Evolutionary conservation across 257 asterid species (phyloP).

Genomic region (Eucommia ulmoides): DNA sequence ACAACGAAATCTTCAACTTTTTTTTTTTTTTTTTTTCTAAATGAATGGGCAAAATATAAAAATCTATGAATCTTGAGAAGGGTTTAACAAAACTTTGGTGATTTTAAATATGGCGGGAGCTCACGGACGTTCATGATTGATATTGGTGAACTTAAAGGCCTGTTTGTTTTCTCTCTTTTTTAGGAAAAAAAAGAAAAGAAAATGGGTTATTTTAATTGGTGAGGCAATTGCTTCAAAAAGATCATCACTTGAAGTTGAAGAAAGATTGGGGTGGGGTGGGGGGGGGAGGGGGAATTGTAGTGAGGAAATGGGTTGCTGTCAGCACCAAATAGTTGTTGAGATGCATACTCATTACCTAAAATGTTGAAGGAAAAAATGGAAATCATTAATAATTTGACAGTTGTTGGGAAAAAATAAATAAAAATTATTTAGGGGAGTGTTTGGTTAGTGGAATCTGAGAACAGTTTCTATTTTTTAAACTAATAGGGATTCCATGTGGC

Average conservation of each 20-base stretch:
- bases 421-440: too few relatives aligned
- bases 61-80: not conserved
- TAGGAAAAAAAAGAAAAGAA: too few relatives aligned
- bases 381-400: too few relatives aligned
- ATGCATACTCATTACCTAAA: constrained; percentile 56
- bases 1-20: too few relatives aligned
- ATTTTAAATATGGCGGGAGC: constrained; percentile 16
- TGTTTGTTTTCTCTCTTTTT: constrained; percentile 10
- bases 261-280: constrained; percentile 10
- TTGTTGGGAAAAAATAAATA: too few relatives aligned
- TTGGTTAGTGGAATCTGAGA: too few relatives aligned
- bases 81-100: not conserved
- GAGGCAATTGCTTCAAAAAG: constrained; percentile 27
- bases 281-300: constrained; percentile 4
- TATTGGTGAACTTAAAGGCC: constrained; percentile 22
- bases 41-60: not conserved
- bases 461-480: too few relatives aligned
- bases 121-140: constrained; percentile 12
- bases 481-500: too few relatives aligned
- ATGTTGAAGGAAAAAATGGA: constrained; percentile 4
- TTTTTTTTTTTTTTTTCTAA: too few relatives aligned
- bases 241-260: constrained; percentile 54
- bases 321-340: constrained; percentile 65
- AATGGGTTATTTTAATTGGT: constrained; percentile 9
- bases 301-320: constrained; percentile 14